These are phyloP conservation scores for Cyberlindnera subsufficiens DNA, from an alignment of 805 yeast species.

Conservation along the genomic window DNA sequence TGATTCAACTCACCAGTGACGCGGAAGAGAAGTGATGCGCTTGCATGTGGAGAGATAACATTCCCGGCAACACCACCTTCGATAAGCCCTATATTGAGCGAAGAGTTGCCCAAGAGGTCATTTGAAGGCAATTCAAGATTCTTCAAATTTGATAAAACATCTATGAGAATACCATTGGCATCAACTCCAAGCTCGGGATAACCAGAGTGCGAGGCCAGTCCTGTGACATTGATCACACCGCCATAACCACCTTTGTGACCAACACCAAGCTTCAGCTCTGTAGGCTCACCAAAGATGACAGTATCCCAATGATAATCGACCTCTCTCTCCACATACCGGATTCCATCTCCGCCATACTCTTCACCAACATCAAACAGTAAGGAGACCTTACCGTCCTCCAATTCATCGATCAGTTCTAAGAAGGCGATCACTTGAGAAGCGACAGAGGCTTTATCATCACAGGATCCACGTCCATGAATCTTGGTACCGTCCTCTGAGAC, in stretches of 20 bases:
- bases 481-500: slow-evolving; percentile 34
- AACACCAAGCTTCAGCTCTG: slow-evolving; percentile 56
- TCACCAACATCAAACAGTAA: slow-evolving; percentile 60
- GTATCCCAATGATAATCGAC: slow-evolving; percentile 46
- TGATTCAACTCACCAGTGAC: not conserved
- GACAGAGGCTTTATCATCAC: slow-evolving; percentile 62
- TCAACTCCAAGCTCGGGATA: slow-evolving; percentile 62
- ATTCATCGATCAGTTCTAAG: slow-evolving; percentile 34
- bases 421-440: slow-evolving; percentile 53
- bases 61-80: slow-evolving; percentile 60
- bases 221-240: slow-evolving; percentile 36
- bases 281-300: slow-evolving; percentile 67
- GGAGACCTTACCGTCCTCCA: slow-evolving; percentile 49
- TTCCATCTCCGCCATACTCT: slow-evolving; percentile 56
- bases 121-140: slow-evolving; percentile 38
- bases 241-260: slow-evolving; percentile 58
- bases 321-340: slow-evolving; percentile 35
- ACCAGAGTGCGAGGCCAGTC: slow-evolving; percentile 56
- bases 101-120: slow-evolving; percentile 49
- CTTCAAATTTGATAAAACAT: slow-evolving; percentile 39
- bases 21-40: slow-evolving; percentile 25
- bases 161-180: slow-evolving; percentile 48
- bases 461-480: slow-evolving; percentile 58
- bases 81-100: slow-evolving; percentile 51
- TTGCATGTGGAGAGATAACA: slow-evolving; percentile 52